Evolutionary conservation across 164 flowering plant species (phyloP).

Genomic region (Magnolia officinalis): DNA sequence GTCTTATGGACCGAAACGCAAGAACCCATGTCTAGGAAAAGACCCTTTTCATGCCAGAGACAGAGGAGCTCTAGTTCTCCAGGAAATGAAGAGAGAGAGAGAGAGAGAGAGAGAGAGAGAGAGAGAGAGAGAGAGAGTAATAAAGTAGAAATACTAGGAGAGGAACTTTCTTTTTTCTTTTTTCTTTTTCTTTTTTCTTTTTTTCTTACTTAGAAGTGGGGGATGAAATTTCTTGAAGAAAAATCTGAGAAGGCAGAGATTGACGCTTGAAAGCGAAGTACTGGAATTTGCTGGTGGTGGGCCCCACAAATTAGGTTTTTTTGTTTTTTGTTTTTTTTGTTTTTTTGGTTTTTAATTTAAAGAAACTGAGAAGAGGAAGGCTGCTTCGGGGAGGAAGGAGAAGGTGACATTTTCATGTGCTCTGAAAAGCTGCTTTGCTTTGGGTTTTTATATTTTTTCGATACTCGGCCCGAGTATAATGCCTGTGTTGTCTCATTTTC

Average conservation of each 20-base stretch:
- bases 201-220: background rate
- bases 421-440: too few species aligned
- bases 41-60: conserved; percentile 9
- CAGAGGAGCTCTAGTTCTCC: background rate
- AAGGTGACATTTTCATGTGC: too few species aligned
- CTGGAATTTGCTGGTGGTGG: background rate
- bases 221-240: conserved; percentile 6
- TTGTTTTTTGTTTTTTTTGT: too few species aligned
- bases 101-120: conserved; percentile 8
- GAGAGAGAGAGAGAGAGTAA: background rate
- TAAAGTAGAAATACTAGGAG: background rate
- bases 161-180: background rate
- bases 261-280: conserved; percentile 28
- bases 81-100: background rate
- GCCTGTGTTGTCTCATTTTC: too few species aligned
- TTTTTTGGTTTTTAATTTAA: too few species aligned
- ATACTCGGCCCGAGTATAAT: too few species aligned
- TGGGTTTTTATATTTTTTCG: too few species aligned
- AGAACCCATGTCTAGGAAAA: conserved; percentile 45
- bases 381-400: too few species aligned
- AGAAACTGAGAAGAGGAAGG: background rate
- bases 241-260: conserved; percentile 8
- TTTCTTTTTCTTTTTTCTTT: background rate
- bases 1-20: conserved; percentile 43
- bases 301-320: background rate